These are phyloP conservation scores for Candida dajiaensis DNA, from an alignment of 805 yeast genomes.

Conservation along the genomic window DNA sequence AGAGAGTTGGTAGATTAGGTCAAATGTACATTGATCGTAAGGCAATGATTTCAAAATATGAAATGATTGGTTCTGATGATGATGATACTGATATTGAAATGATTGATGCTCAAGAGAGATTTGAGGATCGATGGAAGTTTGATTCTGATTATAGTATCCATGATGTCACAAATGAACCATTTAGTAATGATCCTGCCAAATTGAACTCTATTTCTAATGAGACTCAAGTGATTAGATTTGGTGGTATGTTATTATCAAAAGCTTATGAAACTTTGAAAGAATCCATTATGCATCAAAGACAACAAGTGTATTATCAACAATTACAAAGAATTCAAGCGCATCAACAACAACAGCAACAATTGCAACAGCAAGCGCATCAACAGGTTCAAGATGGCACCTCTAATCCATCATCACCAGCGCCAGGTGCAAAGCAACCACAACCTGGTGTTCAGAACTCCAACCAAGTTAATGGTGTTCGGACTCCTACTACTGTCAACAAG, in stretches of 20 bases:
- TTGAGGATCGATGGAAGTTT: constrained; percentile 61
- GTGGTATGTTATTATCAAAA: constrained; percentile 83
- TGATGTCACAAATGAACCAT: constrained; percentile 39
- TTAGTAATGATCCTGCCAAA: constrained; percentile 73
- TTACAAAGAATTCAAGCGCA: constrained; percentile 22
- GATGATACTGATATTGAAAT: constrained; percentile 20
- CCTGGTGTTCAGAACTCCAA: not conserved
- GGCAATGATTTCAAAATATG: constrained; percentile 37
- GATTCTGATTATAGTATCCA: constrained; percentile 46
- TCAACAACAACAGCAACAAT: constrained; percentile 19
- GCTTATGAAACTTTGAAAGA: constrained; percentile 77
- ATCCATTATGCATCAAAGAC: constrained; percentile 69
- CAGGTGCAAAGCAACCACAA: not conserved
- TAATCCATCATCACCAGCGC: not conserved
- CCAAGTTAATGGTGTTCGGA: too few relatives aligned
- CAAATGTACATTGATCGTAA: constrained; percentile 71
- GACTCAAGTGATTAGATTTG: constrained; percentile 86
- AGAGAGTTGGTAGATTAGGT: constrained; percentile 69
- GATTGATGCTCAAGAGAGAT: constrained; percentile 38
- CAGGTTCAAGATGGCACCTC: not conserved
- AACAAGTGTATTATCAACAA: constrained; percentile 32
- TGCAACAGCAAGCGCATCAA: not conserved
- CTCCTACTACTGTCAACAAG: too few relatives aligned
- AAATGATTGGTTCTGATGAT: constrained; percentile 32
- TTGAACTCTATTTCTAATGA: constrained; percentile 78